Evolutionary conservation across 2,329 filamentous ascomycete genomes (phyloP), one percentile per base, ranked within the genome.

Genomic region (Teratosphaeria destructans): DNA sequence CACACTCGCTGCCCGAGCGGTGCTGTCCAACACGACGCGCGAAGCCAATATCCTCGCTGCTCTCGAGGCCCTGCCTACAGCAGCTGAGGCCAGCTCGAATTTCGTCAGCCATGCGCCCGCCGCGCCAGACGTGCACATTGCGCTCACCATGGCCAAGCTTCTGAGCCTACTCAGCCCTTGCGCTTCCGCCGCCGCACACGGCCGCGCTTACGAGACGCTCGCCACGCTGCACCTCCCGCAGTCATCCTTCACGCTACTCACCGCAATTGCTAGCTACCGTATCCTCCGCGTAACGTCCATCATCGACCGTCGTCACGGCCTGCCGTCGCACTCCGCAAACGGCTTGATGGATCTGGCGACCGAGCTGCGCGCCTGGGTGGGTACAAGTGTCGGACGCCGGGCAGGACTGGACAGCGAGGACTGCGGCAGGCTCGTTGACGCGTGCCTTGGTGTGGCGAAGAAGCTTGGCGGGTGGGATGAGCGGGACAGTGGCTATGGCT

Each of bases 101-200:
- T 63, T 77, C 6, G 74, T 85, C 61, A 76, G 80, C 35, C 80
- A 82, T 62, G 79, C 79, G 0, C 82, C 82, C 1, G 76, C 83
- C 0, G 78, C 82, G 2, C 76, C 79, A 5, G 83, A 85, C 61
- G 79, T 85, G 11, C 76, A 76, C 57, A 81, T 80, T 57, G 80
- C 82, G 3, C 77, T 85, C 47, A 82, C 81, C 6, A 77, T 84
- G 52, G 82, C 82, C 11, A 84, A 85, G 72, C 81, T 83, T 59
- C 77, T 82, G 1, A 76, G 78, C 3, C 77, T 84, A 10, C 63
- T 62, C 55, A 63, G 64, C 0, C 60, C 63, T 5, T 63, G 55
- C 16, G 56, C 61, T 10, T 65, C 65, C 1, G 60, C 64, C 10
- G 61, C 71, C 27, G 74, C 75, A 8, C 74, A 71, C 27, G 63